Percentiles rank a stretch among this genome's conserved stretches.
Evolutionary conservation across 495 filamentous ascomycete genomes (phyloP).

Genomic region (Podospora bellae-mahoneyi): DNA sequence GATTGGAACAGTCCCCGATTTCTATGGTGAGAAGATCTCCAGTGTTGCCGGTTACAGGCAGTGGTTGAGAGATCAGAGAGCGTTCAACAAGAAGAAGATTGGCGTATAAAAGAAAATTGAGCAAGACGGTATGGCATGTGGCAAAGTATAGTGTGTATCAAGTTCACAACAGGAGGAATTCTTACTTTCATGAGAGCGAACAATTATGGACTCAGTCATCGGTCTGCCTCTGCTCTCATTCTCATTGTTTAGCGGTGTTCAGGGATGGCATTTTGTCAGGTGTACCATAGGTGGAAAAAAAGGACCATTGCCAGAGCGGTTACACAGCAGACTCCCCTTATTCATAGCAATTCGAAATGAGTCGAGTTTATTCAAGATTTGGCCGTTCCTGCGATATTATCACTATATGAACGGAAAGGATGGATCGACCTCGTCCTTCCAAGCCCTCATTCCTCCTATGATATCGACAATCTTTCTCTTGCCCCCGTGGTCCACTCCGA

Average conservation of each 20-base stretch:
- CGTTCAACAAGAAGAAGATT: conserved; percentile 89
- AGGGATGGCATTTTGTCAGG: neutral
- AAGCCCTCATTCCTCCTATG: conserved; percentile 75
- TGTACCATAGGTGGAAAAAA: neutral
- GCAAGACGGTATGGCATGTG: neutral
- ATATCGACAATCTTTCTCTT: conserved; percentile 70
- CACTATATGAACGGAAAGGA: conserved; percentile 53
- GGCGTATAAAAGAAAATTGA: conserved; percentile 25
- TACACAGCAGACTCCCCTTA: neutral
- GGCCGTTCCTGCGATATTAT: neutral
- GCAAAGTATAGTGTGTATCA: neutral
- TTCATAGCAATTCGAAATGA: neutral
- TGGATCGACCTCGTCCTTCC: conserved; percentile 72
- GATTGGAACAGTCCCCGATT: conserved; percentile 50
- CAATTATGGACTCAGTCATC: neutral
- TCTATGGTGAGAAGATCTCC: conserved; percentile 92
- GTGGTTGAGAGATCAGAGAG: conserved; percentile 95
- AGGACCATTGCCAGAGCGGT: neutral
- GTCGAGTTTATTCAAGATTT: neutral
- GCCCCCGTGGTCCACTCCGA: conserved; percentile 56
- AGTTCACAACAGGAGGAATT: neutral
- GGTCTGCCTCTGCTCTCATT: neutral
- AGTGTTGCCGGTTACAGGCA: conserved; percentile 85
- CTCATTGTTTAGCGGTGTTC: conserved; percentile 5
- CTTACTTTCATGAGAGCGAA: neutral